phyloP scores from a whole-genome alignment of 495 filamentous ascomycete species.

The Parathielavia appendiculata region DNA sequence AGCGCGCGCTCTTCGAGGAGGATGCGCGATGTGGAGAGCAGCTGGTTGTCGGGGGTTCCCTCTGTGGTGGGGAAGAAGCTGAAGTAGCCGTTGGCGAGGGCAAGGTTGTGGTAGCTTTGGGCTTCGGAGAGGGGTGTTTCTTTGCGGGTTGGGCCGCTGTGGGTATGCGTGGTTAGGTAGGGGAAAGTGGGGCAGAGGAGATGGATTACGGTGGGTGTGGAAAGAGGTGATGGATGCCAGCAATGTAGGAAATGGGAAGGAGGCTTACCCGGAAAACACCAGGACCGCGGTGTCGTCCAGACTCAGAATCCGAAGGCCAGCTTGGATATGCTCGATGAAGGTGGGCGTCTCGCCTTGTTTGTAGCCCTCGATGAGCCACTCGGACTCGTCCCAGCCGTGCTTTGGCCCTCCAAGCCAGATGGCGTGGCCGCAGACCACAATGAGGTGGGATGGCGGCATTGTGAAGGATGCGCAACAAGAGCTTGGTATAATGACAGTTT shows the following conservation, averaged over 20 bases:
- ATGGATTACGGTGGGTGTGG: not conserved
- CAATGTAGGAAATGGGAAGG: not conserved
- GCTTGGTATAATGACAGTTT: not conserved
- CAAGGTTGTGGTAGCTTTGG: conserved; percentile 56
- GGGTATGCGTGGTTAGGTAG: conserved; percentile 2
- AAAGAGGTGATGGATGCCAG: not conserved
- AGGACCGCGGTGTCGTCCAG: conserved; percentile 43
- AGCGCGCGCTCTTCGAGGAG: conserved; percentile 60
- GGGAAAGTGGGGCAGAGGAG: not conserved
- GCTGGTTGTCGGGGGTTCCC: not conserved
- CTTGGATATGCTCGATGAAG: conserved; percentile 64
- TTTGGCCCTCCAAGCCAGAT: conserved; percentile 66
- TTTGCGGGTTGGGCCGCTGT: conserved; percentile 58
- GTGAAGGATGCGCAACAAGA: conserved; percentile 4
- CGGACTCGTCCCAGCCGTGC: conserved; percentile 52
- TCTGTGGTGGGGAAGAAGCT: conserved; percentile 29
- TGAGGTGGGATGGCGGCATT: conserved; percentile 44
- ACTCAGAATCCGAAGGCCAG: conserved; percentile 51
- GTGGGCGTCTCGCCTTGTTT: conserved; percentile 68
- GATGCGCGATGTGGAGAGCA: conserved; percentile 30
- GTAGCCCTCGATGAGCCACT: conserved; percentile 71
- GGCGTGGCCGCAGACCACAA: conserved; percentile 77
- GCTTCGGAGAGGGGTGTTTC: conserved; percentile 58
- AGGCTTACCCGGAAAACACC: conserved; percentile 64
- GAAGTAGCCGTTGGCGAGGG: conserved; percentile 39